Base-by-base conservation (phyloP, 106 monocot genomes). In the Dendrobium chrysotoxum region DNA sequence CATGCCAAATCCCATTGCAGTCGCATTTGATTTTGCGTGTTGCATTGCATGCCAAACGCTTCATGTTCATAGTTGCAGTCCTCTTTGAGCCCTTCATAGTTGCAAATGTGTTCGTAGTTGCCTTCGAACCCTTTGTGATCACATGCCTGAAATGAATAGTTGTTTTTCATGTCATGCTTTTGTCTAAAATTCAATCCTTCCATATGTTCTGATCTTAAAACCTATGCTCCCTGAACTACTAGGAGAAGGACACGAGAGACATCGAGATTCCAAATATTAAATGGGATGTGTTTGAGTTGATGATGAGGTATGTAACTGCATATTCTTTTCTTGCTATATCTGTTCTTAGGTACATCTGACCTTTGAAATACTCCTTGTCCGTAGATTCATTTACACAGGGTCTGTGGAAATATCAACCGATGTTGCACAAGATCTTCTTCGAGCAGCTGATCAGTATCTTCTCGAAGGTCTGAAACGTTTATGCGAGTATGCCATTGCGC, bases 401-500 rank as follows among this genome's bases (percentile, higher is more conserved):
- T 95, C 93, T 28, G 93, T 90, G 41, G 88, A 91, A 26, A 86
- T 99, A 50, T 88, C 86, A n/a, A 74, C 38, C 45, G 88, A 89
- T 75, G 85, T 95, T 53, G 95, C 95, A 35, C 93, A 99, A 86
- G 99, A 99, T 78, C 93, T 99, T 39, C 93, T 99, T 50, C 87
- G 93, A 86, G 99, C 95, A 42, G 93, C 99, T 7, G 99, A 99
- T 85, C 99, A 99, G 77, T 99, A 99, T 89, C 92, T 99, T 38
- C 78, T 99, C 35, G 99, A 99, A 65, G 95, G 99, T 75, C 90
- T 99, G 54, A 99, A 95, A 79, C 95, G 99, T 4, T 82, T 95
- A 11, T 99, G 99, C 58, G 99, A 99, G 83, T 95, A 93, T 83
- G 76, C 89, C 16, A 99, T 99, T 57, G 92, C 99, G 4, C 89